Percentiles rank a stretch among this genome's conserved stretches.
Conservation (phyloP, 2,329 filamentous ascomycete genomes). For the Beauveria scarabaeidicola region DNA sequence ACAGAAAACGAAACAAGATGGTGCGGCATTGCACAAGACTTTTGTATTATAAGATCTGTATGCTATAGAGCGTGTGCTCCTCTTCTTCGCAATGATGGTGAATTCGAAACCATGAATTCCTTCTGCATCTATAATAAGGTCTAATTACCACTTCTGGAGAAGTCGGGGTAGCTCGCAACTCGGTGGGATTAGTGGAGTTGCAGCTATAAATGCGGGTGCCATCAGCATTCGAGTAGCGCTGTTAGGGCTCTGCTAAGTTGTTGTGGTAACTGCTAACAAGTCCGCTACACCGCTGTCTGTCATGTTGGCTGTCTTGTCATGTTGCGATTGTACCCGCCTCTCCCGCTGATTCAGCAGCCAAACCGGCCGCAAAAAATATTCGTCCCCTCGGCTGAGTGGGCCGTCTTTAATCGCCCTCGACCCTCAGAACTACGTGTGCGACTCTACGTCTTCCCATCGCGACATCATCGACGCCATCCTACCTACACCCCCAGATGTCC, state of each 20-base stretch:
- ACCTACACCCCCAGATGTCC: neutral
- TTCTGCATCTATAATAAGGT: no score
- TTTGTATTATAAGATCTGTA: neutral
- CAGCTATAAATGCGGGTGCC: no score
- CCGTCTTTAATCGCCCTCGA: neutral
- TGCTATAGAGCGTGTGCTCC: neutral
- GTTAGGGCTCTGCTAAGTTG: no score
- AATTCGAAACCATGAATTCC: no score
- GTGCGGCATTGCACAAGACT: neutral
- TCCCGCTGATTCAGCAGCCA: slow-evolving; percentile 7
- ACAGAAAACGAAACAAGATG: neutral
- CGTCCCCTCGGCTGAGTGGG: neutral
- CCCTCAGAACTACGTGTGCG: neutral
- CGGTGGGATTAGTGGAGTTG: no score
- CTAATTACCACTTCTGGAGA: neutral
- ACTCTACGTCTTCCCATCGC: neutral
- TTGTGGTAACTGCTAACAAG: no score
- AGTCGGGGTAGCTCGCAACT: neutral
- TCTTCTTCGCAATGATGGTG: no score
- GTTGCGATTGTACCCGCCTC: neutral
- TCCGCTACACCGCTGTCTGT: no score
- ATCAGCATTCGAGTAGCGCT: no score
- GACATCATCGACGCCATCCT: neutral
- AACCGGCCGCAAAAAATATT: slow-evolving; percentile 3
- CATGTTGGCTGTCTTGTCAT: no score